Percentiles rank a stretch among this genome's conserved stretches.
phyloP scores from a whole-genome alignment of 1,284 basidiomycete species.

The Heliocybe sulcata region DNA sequence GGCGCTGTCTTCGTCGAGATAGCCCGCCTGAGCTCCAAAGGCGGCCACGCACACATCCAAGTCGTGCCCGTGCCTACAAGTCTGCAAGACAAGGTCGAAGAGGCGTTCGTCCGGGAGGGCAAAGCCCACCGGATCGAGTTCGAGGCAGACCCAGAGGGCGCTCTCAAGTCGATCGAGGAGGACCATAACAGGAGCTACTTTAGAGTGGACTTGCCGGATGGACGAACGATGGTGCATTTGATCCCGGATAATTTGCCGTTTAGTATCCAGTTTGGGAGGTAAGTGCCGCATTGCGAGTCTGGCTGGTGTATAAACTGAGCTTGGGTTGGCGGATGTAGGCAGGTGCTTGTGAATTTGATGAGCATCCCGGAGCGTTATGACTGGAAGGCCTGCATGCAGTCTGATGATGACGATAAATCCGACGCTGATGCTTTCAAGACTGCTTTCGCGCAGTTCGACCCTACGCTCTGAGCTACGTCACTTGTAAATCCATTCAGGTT shows the following conservation, averaged over 20 bases:
- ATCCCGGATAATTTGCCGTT: constrained; percentile 76
- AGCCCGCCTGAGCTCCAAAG: constrained; percentile 74
- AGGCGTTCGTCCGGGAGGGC: constrained; percentile 66
- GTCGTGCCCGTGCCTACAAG: constrained; percentile 72
- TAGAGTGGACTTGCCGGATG: constrained; percentile 83
- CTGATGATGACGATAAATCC: constrained; percentile 75
- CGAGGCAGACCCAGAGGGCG: constrained; percentile 57
- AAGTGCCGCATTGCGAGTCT: constrained; percentile 19
- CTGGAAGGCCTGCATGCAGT: constrained; percentile 83
- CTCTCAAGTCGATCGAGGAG: constrained; percentile 42
- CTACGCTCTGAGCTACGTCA: background rate
- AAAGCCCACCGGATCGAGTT: constrained; percentile 56
- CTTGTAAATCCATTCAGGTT: no score
- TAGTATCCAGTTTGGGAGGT: constrained; percentile 91
- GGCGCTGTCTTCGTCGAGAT: constrained; percentile 83
- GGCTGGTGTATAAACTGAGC: no score
- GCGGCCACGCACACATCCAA: constrained; percentile 93
- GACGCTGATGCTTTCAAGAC: constrained; percentile 79
- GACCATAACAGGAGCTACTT: constrained; percentile 72
- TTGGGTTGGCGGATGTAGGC: no score
- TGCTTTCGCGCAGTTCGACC: constrained; percentile 71
- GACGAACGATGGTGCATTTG: constrained; percentile 79
- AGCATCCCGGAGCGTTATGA: constrained; percentile 73
- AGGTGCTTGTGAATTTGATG: constrained; percentile 71
- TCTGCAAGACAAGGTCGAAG: constrained; percentile 56